phyloP scores from a whole-genome alignment of 345 rosid species.

The Syzygium aqueum region DNA sequence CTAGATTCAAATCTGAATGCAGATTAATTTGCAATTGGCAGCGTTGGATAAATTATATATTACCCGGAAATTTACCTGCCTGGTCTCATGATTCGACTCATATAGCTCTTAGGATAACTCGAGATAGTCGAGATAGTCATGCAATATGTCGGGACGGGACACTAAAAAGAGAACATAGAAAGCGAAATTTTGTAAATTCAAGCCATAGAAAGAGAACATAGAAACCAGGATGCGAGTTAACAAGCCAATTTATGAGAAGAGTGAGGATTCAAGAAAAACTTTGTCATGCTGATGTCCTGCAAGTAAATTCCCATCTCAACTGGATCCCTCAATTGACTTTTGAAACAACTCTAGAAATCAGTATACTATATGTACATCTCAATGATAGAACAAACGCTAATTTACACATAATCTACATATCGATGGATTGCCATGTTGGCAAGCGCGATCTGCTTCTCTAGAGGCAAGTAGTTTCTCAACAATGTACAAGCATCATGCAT shows the following conservation, averaged over 20 bases:
- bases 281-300: neutral
- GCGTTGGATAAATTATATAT: neutral
- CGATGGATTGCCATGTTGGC: conserved; percentile 33
- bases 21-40: neutral
- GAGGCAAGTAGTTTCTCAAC: conserved; percentile 50
- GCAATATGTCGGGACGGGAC: neutral
- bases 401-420: neutral
- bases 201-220: neutral
- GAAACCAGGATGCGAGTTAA: neutral
- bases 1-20: neutral
- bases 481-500: conserved; percentile 47
- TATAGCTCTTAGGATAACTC: neutral
- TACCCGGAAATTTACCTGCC: neutral
- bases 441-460: conserved; percentile 67
- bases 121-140: neutral
- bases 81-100: neutral
- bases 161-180: neutral
- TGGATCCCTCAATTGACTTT: neutral
- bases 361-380: neutral
- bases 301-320: neutral
- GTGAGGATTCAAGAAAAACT: neutral
- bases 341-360: neutral
- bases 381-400: neutral
- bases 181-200: neutral
- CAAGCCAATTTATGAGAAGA: neutral